These are phyloP conservation scores for Hyaloscypha bicolor DNA, from an alignment of 495 filamentous ascomycete genomes.

Conservation along the genomic window DNA sequence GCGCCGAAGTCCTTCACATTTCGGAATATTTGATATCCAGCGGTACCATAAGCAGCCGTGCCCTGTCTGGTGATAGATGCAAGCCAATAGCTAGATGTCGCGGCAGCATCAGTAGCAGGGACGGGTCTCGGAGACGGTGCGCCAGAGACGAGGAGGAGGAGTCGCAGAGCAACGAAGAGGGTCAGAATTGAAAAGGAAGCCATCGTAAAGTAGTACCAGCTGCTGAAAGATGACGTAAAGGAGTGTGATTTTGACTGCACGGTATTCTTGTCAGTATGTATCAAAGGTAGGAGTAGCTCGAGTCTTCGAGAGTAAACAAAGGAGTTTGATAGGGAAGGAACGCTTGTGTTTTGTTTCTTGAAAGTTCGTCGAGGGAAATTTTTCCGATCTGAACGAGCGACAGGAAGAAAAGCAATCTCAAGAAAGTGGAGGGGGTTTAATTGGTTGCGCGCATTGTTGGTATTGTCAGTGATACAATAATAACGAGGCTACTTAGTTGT, in stretches of 20 bases:
- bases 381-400: not conserved
- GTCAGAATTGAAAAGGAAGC: conserved; percentile 31
- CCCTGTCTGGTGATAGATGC: conserved; percentile 72
- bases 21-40: conserved; percentile 74
- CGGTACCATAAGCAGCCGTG: conserved; percentile 60
- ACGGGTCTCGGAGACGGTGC: conserved; percentile 32
- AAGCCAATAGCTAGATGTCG: conserved; percentile 68
- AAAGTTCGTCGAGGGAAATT: not conserved
- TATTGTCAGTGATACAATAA: not conserved
- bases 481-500: not conserved
- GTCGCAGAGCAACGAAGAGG: conserved; percentile 29
- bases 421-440: not conserved
- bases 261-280: conserved; percentile 16
- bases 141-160: conserved; percentile 29
- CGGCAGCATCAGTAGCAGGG: conserved; percentile 26
- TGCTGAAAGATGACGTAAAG: conserved; percentile 30
- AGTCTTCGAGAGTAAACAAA: conserved; percentile 4
- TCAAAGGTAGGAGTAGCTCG: conserved; percentile 3
- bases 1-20: conserved; percentile 88
- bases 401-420: not conserved
- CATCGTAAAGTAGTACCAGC: conserved; percentile 37
- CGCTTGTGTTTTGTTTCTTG: not conserved
- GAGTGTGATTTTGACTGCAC: conserved; percentile 25
- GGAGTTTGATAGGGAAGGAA: conserved; percentile 1
- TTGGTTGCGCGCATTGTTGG: not conserved